phyloP scores from a whole-genome alignment of 495 filamentous ascomycete genomes.

The Aspergillus diversus region DNA sequence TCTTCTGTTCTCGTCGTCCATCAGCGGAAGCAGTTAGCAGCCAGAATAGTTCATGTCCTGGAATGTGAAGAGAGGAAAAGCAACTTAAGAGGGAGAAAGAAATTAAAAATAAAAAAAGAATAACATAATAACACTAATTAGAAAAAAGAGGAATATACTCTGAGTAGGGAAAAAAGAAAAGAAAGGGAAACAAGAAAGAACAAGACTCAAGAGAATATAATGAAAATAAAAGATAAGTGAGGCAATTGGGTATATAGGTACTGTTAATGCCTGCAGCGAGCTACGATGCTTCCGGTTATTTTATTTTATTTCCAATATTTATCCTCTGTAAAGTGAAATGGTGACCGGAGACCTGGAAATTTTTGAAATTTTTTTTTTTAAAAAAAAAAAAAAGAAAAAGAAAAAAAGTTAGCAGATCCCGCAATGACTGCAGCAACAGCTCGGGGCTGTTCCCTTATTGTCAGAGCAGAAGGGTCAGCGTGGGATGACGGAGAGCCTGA shows the following conservation, averaged over 20 bases:
- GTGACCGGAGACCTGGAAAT: neutral
- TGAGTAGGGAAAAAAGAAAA: neutral
- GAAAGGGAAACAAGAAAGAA: neutral
- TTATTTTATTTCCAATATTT: neutral
- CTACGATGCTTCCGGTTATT: neutral
- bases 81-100: neutral
- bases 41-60: neutral
- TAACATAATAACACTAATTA: neutral
- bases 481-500: too few relatives aligned
- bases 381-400: conserved; percentile 3
- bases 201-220: neutral
- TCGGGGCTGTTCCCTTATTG: too few relatives aligned
- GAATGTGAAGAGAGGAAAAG: conserved; percentile 1
- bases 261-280: neutral
- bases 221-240: neutral
- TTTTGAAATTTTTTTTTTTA: neutral
- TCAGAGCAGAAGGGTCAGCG: too few relatives aligned
- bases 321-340: neutral
- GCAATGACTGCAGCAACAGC: neutral
- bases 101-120: neutral
- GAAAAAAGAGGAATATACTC: neutral
- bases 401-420: conserved; percentile 3
- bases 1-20: neutral
- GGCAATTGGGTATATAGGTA: neutral
- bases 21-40: neutral